Conservation (phyloP, 1,284 basidiomycete species). For the Retiboletus flavoniger region DNA sequence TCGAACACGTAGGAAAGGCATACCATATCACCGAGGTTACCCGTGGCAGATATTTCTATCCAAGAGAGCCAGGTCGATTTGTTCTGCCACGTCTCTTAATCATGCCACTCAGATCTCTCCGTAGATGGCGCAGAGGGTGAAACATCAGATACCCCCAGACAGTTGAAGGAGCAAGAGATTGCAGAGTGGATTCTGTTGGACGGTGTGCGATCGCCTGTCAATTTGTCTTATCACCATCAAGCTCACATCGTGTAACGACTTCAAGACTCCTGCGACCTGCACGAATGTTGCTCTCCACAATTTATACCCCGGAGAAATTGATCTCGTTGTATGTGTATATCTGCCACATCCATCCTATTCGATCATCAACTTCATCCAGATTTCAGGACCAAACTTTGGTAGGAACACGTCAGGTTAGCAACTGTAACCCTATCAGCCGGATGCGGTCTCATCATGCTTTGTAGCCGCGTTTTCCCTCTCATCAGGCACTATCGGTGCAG, state of each 20-base stretch:
- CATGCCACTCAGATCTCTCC: conserved; percentile 9
- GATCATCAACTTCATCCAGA: conserved; percentile 38
- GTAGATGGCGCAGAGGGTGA: conserved; percentile 71
- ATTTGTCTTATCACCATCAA: conserved; percentile 2
- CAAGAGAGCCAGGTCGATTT: conserved; percentile 52
- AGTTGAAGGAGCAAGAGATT: conserved; percentile 71
- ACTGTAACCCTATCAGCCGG: not conserved
- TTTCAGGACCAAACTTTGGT: conserved; percentile 76
- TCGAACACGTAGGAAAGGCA: conserved; percentile 60
- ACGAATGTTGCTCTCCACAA: conserved; percentile 88
- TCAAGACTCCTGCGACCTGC: conserved; percentile 86
- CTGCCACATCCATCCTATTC: not conserved
- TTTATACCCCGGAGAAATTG: conserved; percentile 79
- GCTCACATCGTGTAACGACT: conserved; percentile 9
- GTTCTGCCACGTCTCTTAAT: not conserved
- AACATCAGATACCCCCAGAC: conserved; percentile 56
- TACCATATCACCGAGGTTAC: conserved; percentile 82
- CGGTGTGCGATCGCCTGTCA: conserved; percentile 52
- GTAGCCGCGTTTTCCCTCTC: conserved; percentile 82
- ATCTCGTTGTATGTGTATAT: conserved; percentile 65
- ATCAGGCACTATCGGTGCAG: conserved; percentile 89
- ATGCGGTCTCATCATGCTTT: conserved; percentile 9
- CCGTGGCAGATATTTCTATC: conserved; percentile 80
- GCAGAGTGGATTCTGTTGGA: conserved; percentile 89
- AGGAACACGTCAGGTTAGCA: conserved; percentile 73